phyloP scores from a whole-genome alignment of 805 yeast genomes.

The Jamesozyma piceae region DNA sequence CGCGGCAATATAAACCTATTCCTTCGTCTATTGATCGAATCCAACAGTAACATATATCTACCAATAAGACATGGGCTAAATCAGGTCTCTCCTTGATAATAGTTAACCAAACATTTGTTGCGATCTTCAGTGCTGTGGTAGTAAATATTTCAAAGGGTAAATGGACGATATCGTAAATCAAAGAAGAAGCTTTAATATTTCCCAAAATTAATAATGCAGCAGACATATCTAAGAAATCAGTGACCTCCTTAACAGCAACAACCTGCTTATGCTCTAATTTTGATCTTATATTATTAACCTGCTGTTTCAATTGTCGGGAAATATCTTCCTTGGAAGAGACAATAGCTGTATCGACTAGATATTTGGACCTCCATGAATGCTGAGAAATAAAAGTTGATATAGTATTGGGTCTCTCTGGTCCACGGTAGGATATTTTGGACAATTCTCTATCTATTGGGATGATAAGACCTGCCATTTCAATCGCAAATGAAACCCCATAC shows the following conservation, averaged over 20 bases:
- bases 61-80: conserved; percentile 48
- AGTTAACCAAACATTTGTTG: conserved; percentile 73
- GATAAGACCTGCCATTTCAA: conserved; percentile 74
- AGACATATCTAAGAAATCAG: conserved; percentile 37
- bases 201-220: conserved; percentile 36
- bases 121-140: conserved; percentile 48
- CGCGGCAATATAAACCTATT: conserved; percentile 55
- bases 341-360: conserved; percentile 27
- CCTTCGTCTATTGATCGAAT: conserved; percentile 49
- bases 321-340: conserved; percentile 25
- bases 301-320: conserved; percentile 13
- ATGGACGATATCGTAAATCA: conserved; percentile 40
- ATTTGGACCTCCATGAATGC: conserved; percentile 57
- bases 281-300: conserved; percentile 15
- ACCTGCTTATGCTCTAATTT: conserved; percentile 12
- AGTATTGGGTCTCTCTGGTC: conserved; percentile 40
- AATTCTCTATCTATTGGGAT: conserved; percentile 60
- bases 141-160: conserved; percentile 67
- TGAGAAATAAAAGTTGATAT: conserved; percentile 69
- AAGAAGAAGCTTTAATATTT: conserved; percentile 32
- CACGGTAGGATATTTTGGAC: conserved; percentile 35
- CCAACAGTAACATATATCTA: conserved; percentile 65
- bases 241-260: conserved; percentile 29
- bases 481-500: conserved; percentile 82
- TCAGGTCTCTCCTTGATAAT: conserved; percentile 58